A percentile compares a stretch with the other conserved stretches of the same genome.
phyloP scores from a whole-genome alignment of 139 green algal species.

The Yamagishiella unicocca region DNA sequence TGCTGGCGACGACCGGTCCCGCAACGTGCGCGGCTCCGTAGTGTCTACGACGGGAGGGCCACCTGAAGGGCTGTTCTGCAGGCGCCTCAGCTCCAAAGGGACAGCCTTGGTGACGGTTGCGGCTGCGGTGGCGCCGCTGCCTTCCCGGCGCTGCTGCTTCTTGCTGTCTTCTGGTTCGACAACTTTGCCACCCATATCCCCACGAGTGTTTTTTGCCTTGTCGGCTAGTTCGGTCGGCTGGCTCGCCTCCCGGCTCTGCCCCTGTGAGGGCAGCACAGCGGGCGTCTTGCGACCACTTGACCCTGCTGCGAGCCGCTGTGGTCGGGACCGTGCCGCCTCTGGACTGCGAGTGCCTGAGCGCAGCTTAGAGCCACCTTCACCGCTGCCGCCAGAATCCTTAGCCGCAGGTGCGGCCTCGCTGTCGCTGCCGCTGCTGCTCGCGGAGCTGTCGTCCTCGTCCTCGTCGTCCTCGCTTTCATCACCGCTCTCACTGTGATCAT shows the following conservation, averaged over 20 bases:
- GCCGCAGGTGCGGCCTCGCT: conserved; percentile 13
- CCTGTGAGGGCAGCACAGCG: background rate
- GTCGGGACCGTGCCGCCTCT: background rate
- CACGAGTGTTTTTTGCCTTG: background rate
- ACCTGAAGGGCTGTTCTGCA: background rate
- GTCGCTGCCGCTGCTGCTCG: conserved; percentile 26
- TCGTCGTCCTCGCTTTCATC: background rate
- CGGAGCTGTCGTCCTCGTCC: background rate
- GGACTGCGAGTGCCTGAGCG: background rate
- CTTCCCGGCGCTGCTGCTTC: background rate
- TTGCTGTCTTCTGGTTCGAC: background rate
- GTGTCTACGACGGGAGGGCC: background rate
- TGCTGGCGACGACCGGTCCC: conserved; percentile 20
- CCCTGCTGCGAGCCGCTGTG: background rate
- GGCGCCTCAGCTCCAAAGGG: conserved; percentile 25
- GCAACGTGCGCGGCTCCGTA: background rate
- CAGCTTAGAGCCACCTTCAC: background rate
- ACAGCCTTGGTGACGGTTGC: background rate
- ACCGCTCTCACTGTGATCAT: background rate
- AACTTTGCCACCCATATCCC: background rate
- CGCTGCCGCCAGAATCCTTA: background rate
- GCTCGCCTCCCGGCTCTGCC: background rate
- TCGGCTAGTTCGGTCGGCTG: background rate
- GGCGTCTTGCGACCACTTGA: background rate
- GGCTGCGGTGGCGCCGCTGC: background rate